Percentiles rank a stretch among this genome's conserved stretches.
Evolutionary conservation across 371 early-diverging fungal genomes (phyloP).

Genomic region (Mucor mucedo): DNA sequence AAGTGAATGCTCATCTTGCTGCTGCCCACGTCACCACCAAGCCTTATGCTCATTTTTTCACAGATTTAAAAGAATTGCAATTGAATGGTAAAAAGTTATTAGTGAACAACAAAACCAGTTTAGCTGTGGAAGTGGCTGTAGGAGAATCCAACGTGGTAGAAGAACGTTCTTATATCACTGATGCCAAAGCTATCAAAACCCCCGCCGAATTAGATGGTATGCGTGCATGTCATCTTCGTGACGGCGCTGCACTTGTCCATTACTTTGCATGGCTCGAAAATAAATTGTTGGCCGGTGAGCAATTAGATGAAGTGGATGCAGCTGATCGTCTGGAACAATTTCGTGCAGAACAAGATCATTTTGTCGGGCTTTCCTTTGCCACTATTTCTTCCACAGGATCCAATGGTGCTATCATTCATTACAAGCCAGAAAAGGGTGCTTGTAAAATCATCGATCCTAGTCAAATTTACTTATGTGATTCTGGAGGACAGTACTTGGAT

Average conservation of each 20-base stretch:
- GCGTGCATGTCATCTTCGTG: slow-evolving; percentile 91
- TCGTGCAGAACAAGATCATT: slow-evolving; percentile 71
- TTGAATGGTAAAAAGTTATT: slow-evolving; percentile 42
- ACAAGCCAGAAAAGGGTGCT: slow-evolving; percentile 84
- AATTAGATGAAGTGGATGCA: slow-evolving; percentile 77
- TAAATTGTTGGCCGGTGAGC: slow-evolving; percentile 70
- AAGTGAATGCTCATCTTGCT: slow-evolving; percentile 55
- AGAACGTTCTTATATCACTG: slow-evolving; percentile 73
- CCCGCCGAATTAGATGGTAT: slow-evolving; percentile 94
- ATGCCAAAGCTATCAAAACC: slow-evolving; percentile 95
- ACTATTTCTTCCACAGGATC: slow-evolving; percentile 96
- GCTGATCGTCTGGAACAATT: slow-evolving; percentile 79
- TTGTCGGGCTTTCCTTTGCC: slow-evolving; percentile 94
- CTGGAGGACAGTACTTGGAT: slow-evolving; percentile 97
- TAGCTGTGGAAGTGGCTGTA: slow-evolving; percentile 72
- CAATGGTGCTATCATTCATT: slow-evolving; percentile 99
- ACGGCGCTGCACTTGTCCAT: slow-evolving; percentile 90
- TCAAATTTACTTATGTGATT: slow-evolving; percentile 94
- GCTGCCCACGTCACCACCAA: slow-evolving; percentile 51
- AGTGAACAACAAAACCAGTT: slow-evolving; percentile 68
- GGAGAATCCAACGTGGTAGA: slow-evolving; percentile 60
- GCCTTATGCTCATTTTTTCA: slow-evolving; percentile 81
- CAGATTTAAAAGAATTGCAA: slow-evolving; percentile 58
- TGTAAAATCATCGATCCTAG: slow-evolving; percentile 62
- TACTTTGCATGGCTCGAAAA: slow-evolving; percentile 97